Evolutionary conservation across 2,329 filamentous ascomycete species (phyloP), one percentile per base, ranked within the genome.

Genomic region (Fusarium napiforme): DNA sequence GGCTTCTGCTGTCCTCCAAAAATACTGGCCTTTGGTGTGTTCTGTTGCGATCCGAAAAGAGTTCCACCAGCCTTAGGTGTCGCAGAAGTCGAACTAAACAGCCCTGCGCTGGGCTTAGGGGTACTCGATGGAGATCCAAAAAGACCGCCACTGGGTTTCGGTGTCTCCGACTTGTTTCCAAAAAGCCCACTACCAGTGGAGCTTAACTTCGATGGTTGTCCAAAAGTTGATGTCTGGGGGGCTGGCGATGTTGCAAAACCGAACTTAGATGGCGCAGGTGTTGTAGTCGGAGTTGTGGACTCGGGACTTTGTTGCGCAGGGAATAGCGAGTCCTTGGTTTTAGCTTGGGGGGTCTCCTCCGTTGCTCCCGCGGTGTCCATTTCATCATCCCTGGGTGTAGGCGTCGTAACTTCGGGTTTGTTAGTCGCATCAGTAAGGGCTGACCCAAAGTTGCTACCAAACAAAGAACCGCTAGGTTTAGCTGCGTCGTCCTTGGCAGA

Each of bases 371-470:
- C 77, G 5, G 80, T 77, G 50, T 85, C 84, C 88, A 90, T 90
- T 52, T 88, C 86, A 64, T 87, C 84, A 34, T 90, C 88, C 75
- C 87, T 87, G 2, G 79, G 74, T 9, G 80, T 72, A 19, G 82
- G 73, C 30, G 79, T 82, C 7, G 72, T 75, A 14, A 81, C 77
- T 28, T 79, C 69, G 37, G 83, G 78, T 66, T 85, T 80, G 62
- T 81, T 84, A 28, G 82, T 76, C 4, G 84, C 76, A 49, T 88
- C 87, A 16, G 83, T 85, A 34, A 94, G 83, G 19, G 88, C 87
- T 64, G 87, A 87, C 11, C 87, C 85, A 79, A 94, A 93, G 15
- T 83, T 86, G 59, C 83, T 84, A n/a, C 89, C 88, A 77, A 93
- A 93, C 72, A 92, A 74, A 5, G 83, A 85, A 9, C 81, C 80